Base-by-base conservation (phyloP, 2,329 filamentous ascomycete genomes). In the Diplodia sapinea region DNA sequence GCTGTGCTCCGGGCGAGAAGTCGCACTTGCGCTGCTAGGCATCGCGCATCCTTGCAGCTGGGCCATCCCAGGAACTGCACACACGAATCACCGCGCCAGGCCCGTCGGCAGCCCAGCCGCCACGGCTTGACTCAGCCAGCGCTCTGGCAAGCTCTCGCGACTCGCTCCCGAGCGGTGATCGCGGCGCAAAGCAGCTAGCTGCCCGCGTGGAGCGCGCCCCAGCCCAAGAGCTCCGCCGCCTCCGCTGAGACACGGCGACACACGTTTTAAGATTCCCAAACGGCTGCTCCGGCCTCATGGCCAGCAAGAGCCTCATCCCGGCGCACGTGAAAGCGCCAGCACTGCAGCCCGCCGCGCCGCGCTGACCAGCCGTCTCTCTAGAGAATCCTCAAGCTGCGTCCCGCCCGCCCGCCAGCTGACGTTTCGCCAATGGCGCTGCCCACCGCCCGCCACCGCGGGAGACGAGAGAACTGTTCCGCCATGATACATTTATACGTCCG, bases 31-130 rank as follows among this genome's bases (percentile, higher is more conserved):
- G 47, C 55, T 47, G 23, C 23, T 20, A 23, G 40, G n/a, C 43
- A 47, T 47, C 43, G n/a, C n/a, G n/a, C n/a, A n/a, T n/a, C n/a
- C n/a, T n/a, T n/a, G n/a, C n/a, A n/a, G n/a, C n/a, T n/a, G 47
- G 59, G 33, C 54, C 54, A 38, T 63, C 59, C 59, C 59, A 63
- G 59, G 59, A 50, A 63, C 59, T 63, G 59, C 59, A n/a, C 33
- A 36, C 7, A 23, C 57, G 40, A 61, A 61, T 61, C 57, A 49
- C 38, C n/a, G 40, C 40, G 26, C 26, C 40, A 20, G 57, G 57
- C 57, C 40, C 57, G 23, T 61, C 57, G 59, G 59, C 59, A 63
- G 43, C 13, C 17, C 5, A 31, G 59, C 59, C 59, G 59, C 59
- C 47, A 11, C 59, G 59, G 43, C 59, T 63, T 63, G 59, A 63